phyloP scores from a whole-genome alignment of 83 land plant genomes.

The Isoetes engelmannii region DNA sequence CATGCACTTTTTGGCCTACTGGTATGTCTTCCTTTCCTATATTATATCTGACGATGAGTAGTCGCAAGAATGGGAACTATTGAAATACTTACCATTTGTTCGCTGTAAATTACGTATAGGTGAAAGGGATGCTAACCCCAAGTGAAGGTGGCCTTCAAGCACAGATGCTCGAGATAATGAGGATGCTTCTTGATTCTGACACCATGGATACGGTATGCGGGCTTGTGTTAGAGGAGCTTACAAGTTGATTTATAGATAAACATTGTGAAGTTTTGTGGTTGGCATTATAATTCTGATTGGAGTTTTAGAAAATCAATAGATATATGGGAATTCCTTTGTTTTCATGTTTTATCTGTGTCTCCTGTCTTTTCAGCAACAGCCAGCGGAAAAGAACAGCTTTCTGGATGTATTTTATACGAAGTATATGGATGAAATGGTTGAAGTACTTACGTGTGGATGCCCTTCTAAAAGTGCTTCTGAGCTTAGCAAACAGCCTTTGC shows the following conservation, averaged over 20 bases:
- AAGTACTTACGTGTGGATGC: slow-evolving; percentile 53
- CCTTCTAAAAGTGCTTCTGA: slow-evolving; percentile 31
- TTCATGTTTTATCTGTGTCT: slow-evolving; percentile 18
- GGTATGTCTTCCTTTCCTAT: slow-evolving; percentile 33
- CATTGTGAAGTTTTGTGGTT: background rate
- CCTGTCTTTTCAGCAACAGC: slow-evolving; percentile 10
- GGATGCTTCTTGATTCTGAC: slow-evolving; percentile 76
- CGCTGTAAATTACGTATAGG: slow-evolving; percentile 37
- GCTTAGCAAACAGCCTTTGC: slow-evolving; percentile 8
- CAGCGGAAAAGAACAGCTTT: slow-evolving; percentile 51
- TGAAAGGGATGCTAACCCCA: slow-evolving; percentile 71
- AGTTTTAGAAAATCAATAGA: slow-evolving; percentile 1
- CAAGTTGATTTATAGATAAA: background rate
- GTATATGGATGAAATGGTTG: slow-evolving; percentile 68
- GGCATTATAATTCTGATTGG: background rate
- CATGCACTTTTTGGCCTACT: slow-evolving; percentile 55
- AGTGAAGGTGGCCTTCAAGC: slow-evolving; percentile 78
- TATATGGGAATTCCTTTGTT: slow-evolving; percentile 9
- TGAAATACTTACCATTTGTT: background rate
- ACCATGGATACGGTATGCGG: slow-evolving; percentile 52
- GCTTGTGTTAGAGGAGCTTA: too few relatives aligned
- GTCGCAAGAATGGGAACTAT: too few relatives aligned
- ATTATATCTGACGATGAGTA: too few relatives aligned
- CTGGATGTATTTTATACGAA: slow-evolving; percentile 79
- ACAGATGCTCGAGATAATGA: slow-evolving; percentile 89